Percentiles rank a stretch among this genome's conserved stretches.
Evolutionary conservation across 2,329 filamentous ascomycete species (phyloP).

Genomic region (Dendrostoma leiphaemia): DNA sequence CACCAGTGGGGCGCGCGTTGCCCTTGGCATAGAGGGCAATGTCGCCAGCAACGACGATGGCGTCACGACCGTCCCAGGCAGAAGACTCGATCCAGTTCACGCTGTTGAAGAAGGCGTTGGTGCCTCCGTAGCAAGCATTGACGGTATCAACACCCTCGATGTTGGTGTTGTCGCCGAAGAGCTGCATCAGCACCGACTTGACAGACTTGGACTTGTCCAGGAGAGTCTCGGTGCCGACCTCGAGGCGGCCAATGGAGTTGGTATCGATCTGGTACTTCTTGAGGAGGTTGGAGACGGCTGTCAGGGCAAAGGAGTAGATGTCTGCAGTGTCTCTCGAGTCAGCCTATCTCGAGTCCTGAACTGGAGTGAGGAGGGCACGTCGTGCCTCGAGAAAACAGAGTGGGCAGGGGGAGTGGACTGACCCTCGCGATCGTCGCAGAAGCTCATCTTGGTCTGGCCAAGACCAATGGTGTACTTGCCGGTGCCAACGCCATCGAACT

Average conservation of each 20-base stretch:
- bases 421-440: slow-evolving; percentile 89
- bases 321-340: slow-evolving; percentile 46
- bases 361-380: neutral
- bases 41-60: slow-evolving; percentile 76
- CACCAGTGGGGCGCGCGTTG: slow-evolving; percentile 76
- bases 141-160: slow-evolving; percentile 80
- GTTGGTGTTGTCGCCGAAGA: slow-evolving; percentile 81
- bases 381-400: no score
- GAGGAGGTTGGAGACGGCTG: slow-evolving; percentile 73
- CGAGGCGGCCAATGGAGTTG: slow-evolving; percentile 74
- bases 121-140: slow-evolving; percentile 85
- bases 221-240: slow-evolving; percentile 83
- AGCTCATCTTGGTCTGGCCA: slow-evolving; percentile 89
- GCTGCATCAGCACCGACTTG: slow-evolving; percentile 85
- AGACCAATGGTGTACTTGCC: slow-evolving; percentile 92
- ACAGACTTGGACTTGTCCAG: slow-evolving; percentile 90
- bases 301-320: slow-evolving; percentile 84
- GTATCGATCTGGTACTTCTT: slow-evolving; percentile 81
- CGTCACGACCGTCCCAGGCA: slow-evolving; percentile 80
- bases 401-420: slow-evolving; percentile 28
- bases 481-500: slow-evolving; percentile 77
- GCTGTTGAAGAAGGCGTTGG: slow-evolving; percentile 79
- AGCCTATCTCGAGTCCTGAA: slow-evolving; percentile 5
- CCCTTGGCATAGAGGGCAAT: slow-evolving; percentile 86
- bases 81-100: slow-evolving; percentile 87